Evolutionary conservation across 805 yeast species (phyloP).

Genomic region (Clavispora fructus): DNA sequence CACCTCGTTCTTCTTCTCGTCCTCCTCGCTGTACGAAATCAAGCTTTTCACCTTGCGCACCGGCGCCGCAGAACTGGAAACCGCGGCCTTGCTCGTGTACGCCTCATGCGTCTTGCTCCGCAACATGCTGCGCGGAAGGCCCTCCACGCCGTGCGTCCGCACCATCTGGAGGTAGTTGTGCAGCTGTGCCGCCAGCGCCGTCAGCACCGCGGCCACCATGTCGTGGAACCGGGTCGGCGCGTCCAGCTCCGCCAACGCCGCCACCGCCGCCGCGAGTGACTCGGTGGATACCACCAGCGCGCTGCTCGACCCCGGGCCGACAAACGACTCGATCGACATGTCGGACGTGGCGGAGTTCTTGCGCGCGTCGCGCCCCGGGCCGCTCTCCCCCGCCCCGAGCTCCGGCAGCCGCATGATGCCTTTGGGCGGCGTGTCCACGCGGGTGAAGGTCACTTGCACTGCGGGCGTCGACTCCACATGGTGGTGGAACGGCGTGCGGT

Average conservation of each 20-base stretch:
- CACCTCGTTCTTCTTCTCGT: constrained; percentile 19
- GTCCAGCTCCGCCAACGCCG: constrained; percentile 2
- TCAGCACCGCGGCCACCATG: constrained; percentile 22
- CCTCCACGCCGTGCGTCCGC: constrained; percentile 9
- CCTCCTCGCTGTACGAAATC: constrained; percentile 30
- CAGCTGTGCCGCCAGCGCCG: constrained; percentile 24
- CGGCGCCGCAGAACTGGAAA: not conserved
- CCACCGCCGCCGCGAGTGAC: constrained; percentile 1
- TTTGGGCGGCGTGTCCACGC: not conserved
- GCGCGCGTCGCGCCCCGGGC: constrained; percentile 1
- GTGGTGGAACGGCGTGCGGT: constrained; percentile 15
- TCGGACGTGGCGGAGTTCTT: constrained; percentile 11
- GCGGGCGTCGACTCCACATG: constrained; percentile 1
- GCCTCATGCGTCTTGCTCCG: constrained; percentile 33
- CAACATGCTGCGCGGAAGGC: constrained; percentile 10
- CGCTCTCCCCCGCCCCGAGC: too few relatives aligned
- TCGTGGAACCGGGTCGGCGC: constrained; percentile 15
- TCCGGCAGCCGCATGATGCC: constrained; percentile 2
- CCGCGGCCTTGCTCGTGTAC: constrained; percentile 14
- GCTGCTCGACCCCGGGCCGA: constrained; percentile 6
- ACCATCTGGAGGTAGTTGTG: constrained; percentile 19
- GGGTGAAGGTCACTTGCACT: constrained; percentile 11
- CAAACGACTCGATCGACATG: constrained; percentile 14
- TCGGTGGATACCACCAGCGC: not conserved
- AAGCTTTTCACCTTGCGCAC: constrained; percentile 35